Percentiles rank a stretch among this genome's conserved stretches.
phyloP scores from a whole-genome alignment of 192 early-diverging fungal species.

The Phlyctochytrium bullatum region DNA sequence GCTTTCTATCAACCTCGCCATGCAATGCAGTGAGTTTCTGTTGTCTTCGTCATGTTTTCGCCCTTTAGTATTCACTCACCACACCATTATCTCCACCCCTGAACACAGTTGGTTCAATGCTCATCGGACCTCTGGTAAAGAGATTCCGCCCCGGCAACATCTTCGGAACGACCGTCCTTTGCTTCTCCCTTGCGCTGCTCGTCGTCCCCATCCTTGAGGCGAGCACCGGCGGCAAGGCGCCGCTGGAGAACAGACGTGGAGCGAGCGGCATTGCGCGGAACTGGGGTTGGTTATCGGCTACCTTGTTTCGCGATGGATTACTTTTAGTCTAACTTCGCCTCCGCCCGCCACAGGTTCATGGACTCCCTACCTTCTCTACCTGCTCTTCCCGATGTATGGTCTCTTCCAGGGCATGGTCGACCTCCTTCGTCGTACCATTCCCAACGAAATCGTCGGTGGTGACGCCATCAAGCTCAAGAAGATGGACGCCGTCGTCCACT shows the following conservation, averaged over 20 bases:
- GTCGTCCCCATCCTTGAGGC: conserved; percentile 1
- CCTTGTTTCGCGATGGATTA: no score
- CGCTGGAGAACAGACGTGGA: not conserved
- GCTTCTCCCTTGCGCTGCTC: not conserved
- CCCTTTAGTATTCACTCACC: no score
- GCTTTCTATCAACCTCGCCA: not conserved
- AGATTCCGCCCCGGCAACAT: not conserved
- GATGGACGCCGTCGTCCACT: conserved; percentile 59
- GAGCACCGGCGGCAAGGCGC: conserved; percentile 1
- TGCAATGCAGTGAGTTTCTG: no score
- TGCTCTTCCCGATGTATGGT: conserved; percentile 48
- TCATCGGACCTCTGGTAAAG: not conserved
- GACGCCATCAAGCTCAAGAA: conserved; percentile 56
- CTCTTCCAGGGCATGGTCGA: conserved; percentile 57
- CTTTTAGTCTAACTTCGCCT: no score
- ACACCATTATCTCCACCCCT: no score
- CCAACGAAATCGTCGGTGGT: conserved; percentile 55
- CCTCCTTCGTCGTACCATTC: conserved; percentile 58
- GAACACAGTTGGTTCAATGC: not conserved
- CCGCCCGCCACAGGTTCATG: conserved; percentile 2
- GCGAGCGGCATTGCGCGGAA: not conserved
- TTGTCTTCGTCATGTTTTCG: no score
- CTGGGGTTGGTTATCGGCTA: not conserved
- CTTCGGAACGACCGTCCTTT: not conserved
- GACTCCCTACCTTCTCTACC: conserved; percentile 10